phyloP scores from a whole-genome alignment of 1,284 basidiomycete genomes.

The Calocybe gambosa region DNA sequence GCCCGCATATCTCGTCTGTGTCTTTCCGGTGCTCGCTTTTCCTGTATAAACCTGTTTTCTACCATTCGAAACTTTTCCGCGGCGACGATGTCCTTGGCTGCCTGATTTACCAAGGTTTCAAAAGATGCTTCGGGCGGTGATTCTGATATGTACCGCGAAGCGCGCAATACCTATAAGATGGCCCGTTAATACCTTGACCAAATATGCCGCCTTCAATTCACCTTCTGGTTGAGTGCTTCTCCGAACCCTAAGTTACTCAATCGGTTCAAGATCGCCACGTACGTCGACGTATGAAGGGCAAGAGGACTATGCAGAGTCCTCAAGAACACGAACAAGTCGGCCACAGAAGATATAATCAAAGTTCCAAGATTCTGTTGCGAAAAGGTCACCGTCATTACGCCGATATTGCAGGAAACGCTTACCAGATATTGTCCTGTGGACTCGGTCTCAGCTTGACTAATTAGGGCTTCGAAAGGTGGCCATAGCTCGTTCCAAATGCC shows the following conservation, averaged over 20 bases:
- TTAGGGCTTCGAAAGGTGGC: slow-evolving; percentile 56
- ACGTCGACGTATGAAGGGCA: slow-evolving; percentile 46
- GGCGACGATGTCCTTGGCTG: slow-evolving; percentile 51
- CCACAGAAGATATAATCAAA: slow-evolving; percentile 52
- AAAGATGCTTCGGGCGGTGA: slow-evolving; percentile 37
- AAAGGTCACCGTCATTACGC: neutral
- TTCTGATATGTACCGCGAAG: slow-evolving; percentile 43
- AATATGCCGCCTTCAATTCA: slow-evolving; percentile 18
- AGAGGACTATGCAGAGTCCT: slow-evolving; percentile 48
- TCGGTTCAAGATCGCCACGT: slow-evolving; percentile 43
- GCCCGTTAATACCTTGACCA: neutral
- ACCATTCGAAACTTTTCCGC: slow-evolving; percentile 55
- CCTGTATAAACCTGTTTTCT: slow-evolving; percentile 31
- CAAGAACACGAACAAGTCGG: slow-evolving; percentile 60
- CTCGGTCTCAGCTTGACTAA: slow-evolving; percentile 43
- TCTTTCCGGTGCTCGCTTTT: slow-evolving; percentile 21
- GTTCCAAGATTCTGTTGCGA: slow-evolving; percentile 46
- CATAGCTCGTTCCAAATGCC: slow-evolving; percentile 69
- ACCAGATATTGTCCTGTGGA: slow-evolving; percentile 42
- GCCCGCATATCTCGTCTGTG: slow-evolving; percentile 20
- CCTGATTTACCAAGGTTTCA: slow-evolving; percentile 44
- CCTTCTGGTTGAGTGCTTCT: slow-evolving; percentile 46
- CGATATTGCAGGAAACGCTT: slow-evolving; percentile 17
- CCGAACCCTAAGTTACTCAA: slow-evolving; percentile 38
- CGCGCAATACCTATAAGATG: slow-evolving; percentile 42